phyloP scores from a whole-genome alignment of 495 filamentous ascomycete species.

The Penicillium odoratum region DNA sequence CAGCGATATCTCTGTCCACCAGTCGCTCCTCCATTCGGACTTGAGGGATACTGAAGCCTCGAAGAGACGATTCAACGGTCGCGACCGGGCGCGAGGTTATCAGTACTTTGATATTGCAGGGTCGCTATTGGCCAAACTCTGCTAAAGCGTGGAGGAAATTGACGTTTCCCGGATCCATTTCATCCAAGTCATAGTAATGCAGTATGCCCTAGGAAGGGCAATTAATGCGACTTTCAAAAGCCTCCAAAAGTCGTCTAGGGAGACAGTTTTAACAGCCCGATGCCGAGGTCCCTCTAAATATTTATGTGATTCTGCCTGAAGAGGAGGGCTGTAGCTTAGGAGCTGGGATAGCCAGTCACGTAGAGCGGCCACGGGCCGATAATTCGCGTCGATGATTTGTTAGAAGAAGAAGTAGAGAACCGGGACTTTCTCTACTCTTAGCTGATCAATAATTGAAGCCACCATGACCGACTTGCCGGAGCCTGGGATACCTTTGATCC shows the following conservation, averaged over 20 bases:
- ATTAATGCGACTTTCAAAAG: conserved; percentile 22
- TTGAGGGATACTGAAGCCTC: not conserved
- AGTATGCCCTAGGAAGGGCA: conserved; percentile 20
- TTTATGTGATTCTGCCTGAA: not conserved
- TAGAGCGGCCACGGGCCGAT: not conserved
- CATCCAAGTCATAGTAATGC: conserved; percentile 4
- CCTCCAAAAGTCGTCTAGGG: conserved; percentile 25
- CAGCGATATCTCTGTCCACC: not conserved
- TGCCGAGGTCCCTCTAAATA: too few species aligned
- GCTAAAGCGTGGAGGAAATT: not conserved
- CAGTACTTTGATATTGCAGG: not conserved
- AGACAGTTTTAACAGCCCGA: not conserved
- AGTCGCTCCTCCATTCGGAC: not conserved
- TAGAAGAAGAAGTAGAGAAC: conserved; percentile 11
- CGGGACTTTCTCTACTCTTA: not conserved
- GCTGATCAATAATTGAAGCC: conserved; percentile 40
- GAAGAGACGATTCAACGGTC: not conserved
- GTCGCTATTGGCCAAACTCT: not conserved
- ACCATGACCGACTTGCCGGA: conserved; percentile 89
- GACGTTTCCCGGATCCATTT: conserved; percentile 1
- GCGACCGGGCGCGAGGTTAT: not conserved
- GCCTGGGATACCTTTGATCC: conserved; percentile 67
- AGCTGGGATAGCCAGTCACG: conserved; percentile 4
- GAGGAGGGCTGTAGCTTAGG: conserved; percentile 1
- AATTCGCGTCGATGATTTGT: conserved; percentile 4